Conservation (phyloP, 2,329 filamentous ascomycete genomes). For the Aspergillus chevalieri region DNA sequence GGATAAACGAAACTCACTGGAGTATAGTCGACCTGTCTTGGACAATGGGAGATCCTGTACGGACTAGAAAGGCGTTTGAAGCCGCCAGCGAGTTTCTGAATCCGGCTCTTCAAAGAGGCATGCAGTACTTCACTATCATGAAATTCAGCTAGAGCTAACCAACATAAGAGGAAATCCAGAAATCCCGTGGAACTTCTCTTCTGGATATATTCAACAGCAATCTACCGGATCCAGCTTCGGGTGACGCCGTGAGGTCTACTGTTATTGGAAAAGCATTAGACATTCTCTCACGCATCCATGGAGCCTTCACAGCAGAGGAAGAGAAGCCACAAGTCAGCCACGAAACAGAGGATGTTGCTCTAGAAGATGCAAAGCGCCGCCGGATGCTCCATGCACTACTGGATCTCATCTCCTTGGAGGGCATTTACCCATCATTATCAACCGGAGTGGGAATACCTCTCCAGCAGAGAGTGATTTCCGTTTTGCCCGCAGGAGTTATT, state of each 20-base stretch:
- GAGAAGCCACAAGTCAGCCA: background rate
- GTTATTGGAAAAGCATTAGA: constrained; percentile 31
- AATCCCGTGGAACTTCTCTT: constrained; percentile 28
- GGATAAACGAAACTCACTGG: background rate
- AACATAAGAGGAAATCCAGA: constrained; percentile 34
- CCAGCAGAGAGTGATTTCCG: constrained; percentile 39
- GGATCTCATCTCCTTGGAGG: constrained; percentile 40
- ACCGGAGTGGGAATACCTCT: constrained; percentile 39
- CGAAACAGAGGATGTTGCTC: constrained; percentile 21
- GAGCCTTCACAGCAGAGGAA: constrained; percentile 22
- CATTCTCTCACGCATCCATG: constrained; percentile 30
- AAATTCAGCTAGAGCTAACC: constrained; percentile 23
- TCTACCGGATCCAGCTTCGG: constrained; percentile 3
- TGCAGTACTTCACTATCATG: constrained; percentile 16
- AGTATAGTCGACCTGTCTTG: background rate
- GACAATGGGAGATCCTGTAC: constrained; percentile 24
- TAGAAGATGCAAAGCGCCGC: constrained; percentile 39
- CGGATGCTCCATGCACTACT: constrained; percentile 35
- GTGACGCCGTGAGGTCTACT: constrained; percentile 16
- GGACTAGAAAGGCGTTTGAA: constrained; percentile 27
- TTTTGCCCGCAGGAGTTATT: constrained; percentile 37
- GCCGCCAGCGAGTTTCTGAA: constrained; percentile 30
- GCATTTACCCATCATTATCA: constrained; percentile 40
- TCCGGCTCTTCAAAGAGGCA: constrained; percentile 38
- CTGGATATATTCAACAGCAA: constrained; percentile 26